A percentile compares a stretch with the other conserved stretches of the same genome.
phyloP scores from a whole-genome alignment of 116 monocot genomes.

The Trichopus zeylanicus region DNA sequence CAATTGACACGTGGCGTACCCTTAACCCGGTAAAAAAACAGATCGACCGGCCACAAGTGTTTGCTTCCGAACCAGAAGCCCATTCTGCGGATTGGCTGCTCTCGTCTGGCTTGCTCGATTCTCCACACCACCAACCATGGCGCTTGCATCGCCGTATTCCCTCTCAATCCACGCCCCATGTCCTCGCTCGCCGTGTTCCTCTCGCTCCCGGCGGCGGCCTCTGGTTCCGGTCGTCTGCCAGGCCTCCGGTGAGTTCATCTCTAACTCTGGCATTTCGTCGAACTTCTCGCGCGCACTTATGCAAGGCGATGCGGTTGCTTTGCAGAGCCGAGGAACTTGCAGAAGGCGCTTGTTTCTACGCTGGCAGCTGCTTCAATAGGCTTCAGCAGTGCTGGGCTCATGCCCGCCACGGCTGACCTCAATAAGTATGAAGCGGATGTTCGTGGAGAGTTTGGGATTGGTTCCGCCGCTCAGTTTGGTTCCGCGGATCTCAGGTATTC shows the following conservation, averaged over 20 bases:
- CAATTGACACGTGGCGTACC: no score
- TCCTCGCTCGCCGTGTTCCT: neutral
- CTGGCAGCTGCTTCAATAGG: constrained; percentile 37
- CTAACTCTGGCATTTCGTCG: constrained; percentile 6
- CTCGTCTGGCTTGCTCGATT: no score
- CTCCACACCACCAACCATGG: no score
- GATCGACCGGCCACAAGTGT: no score
- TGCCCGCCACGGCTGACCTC: constrained; percentile 72
- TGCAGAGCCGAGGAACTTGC: constrained; percentile 36
- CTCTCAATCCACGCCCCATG: constrained; percentile 1
- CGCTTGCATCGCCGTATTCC: constrained; percentile 21
- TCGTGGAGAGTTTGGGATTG: constrained; percentile 92
- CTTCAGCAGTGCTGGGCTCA: constrained; percentile 13
- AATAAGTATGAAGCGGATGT: constrained; percentile 82
- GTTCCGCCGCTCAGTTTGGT: constrained; percentile 92
- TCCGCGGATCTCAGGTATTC: constrained; percentile 89
- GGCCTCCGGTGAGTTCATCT: constrained; percentile 4
- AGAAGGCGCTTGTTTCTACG: constrained; percentile 30
- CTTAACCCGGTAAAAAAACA: no score
- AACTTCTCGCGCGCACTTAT: neutral
- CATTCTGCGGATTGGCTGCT: no score
- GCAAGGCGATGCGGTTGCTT: neutral
- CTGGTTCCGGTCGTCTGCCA: constrained; percentile 18
- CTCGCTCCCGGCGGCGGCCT: constrained; percentile 3
- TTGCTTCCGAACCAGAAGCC: no score